Conservation (phyloP, 306 rosid species). For the Gillenia trifoliata region DNA sequence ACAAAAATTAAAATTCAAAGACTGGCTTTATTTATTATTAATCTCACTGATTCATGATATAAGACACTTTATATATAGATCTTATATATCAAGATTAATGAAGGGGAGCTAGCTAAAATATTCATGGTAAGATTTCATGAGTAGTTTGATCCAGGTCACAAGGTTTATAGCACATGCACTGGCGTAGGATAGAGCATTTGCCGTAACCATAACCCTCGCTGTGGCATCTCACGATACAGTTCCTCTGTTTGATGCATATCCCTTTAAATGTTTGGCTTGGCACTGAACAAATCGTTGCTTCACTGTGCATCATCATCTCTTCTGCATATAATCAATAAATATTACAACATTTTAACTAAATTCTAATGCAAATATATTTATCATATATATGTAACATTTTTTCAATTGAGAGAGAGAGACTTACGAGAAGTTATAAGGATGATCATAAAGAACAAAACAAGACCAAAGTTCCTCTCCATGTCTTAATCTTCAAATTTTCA, state of each 20-base stretch:
- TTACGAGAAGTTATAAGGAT: constrained; percentile 6
- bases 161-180: not conserved
- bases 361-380: too few species aligned
- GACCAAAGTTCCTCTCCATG: not conserved
- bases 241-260: not conserved
- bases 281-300: not conserved
- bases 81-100: too few species aligned
- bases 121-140: too few species aligned
- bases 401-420: not conserved
- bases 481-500: not conserved
- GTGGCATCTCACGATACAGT: not conserved
- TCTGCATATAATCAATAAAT: not conserved
- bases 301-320: not conserved
- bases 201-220: constrained; percentile 7
- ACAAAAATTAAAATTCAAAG: too few species aligned
- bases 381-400: too few species aligned
- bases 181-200: constrained; percentile 6
- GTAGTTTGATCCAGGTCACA: too few species aligned
- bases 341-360: too few species aligned
- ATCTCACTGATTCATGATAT: too few species aligned
- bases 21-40: too few species aligned
- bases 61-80: too few species aligned
- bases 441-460: not conserved
- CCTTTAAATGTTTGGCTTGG: not conserved
- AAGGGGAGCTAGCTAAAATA: too few species aligned